Percentiles rank a stretch among this genome's conserved stretches.
phyloP scores from a whole-genome alignment of 306 rosid genomes.

The Cercis canadensis region DNA sequence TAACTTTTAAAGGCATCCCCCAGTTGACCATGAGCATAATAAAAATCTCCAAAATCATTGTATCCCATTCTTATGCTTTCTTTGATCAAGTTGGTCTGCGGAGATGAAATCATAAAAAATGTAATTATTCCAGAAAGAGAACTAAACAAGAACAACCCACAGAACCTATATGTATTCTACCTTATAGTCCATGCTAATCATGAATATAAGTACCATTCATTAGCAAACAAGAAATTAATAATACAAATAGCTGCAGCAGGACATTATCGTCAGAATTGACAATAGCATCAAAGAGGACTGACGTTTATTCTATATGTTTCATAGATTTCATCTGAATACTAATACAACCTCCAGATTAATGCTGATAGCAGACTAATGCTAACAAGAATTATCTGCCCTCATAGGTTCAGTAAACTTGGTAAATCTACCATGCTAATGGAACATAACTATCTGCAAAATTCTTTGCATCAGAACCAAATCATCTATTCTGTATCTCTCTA shows the following conservation, averaged over 20 bases:
- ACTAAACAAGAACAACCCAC: constrained; percentile 19
- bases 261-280: background rate
- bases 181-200: constrained; percentile 25
- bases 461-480: constrained; percentile 3
- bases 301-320: background rate
- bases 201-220: background rate
- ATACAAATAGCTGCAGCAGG: background rate
- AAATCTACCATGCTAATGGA: background rate
- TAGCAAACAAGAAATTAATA: background rate
- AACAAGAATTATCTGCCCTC: constrained; percentile 7
- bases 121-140: background rate
- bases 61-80: constrained; percentile 99
- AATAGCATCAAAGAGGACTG: constrained; percentile 15
- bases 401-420: constrained; percentile 14
- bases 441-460: constrained; percentile 7
- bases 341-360: background rate
- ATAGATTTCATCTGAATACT: constrained; percentile 11
- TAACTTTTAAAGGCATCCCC: constrained; percentile 94
- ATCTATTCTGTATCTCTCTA: background rate
- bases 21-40: constrained; percentile 85
- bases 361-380: no score
- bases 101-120: constrained; percentile 22
- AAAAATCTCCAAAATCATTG: constrained; percentile 98
- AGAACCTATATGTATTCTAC: constrained; percentile 10
- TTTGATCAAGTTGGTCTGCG: constrained; percentile 96